A percentile compares a stretch with the other conserved stretches of the same genome.
Evolutionary conservation across 2,329 filamentous ascomycete genomes (phyloP).

Genomic region (Ceratocystis cubensis): DNA sequence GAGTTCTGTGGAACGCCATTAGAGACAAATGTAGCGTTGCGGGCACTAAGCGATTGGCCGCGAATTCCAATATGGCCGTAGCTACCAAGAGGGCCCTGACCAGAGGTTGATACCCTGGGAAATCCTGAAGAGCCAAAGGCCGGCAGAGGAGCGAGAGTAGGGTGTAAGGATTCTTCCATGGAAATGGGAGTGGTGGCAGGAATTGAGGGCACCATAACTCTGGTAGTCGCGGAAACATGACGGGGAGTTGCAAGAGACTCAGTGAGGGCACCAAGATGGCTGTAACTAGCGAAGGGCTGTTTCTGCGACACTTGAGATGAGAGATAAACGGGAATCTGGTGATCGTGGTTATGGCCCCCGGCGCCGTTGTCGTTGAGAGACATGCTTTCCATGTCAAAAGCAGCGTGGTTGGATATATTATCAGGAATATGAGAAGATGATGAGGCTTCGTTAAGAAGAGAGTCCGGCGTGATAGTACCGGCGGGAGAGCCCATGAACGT

Average conservation of each 20-base stretch:
- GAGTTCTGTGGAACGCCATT: neutral
- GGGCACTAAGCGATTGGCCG: neutral
- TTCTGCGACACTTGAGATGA: constrained; percentile 2
- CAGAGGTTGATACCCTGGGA: constrained; percentile 1
- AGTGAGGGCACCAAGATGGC: neutral
- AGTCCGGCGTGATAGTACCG: neutral
- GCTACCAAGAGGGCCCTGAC: constrained; percentile 6
- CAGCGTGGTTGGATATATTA: neutral
- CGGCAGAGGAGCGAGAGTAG: neutral
- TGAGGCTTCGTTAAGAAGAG: constrained; percentile 4
- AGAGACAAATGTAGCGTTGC: constrained; percentile 5
- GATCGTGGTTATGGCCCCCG: neutral
- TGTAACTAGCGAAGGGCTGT: neutral
- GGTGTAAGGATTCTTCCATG: neutral
- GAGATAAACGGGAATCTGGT: constrained; percentile 2
- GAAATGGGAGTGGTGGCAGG: neutral
- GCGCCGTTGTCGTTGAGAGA: neutral
- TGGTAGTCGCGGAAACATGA: neutral
- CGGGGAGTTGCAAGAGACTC: neutral
- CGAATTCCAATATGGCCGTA: constrained; percentile 4
- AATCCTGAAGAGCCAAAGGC: constrained; percentile 4
- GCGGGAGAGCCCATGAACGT: constrained; percentile 11
- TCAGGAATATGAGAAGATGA: neutral
- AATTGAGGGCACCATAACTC: neutral
- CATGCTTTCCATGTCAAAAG: constrained; percentile 1